A percentile compares a stretch with the other conserved stretches of the same genome.
Conservation (phyloP, 1,284 basidiomycete genomes). For the Boletellus deceptivus region DNA sequence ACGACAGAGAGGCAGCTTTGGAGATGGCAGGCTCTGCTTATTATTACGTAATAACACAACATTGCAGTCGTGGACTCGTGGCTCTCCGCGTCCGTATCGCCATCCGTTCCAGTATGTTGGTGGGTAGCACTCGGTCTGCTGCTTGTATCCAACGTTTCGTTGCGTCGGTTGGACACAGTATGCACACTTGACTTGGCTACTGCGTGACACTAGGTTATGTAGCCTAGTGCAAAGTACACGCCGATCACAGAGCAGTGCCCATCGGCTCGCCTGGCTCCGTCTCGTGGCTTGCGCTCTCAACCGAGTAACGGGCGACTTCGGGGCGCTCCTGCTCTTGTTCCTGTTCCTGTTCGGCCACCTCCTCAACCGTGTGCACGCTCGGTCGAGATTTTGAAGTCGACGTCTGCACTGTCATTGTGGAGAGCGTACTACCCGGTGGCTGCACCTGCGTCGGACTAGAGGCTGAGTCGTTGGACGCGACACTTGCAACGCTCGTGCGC, state of each 20-base stretch:
- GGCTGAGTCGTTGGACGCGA: constrained; percentile 21
- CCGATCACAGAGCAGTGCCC: constrained; percentile 32
- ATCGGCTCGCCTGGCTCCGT: constrained; percentile 16
- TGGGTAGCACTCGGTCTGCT: too few species aligned
- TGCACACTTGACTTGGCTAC: too few species aligned
- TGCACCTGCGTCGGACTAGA: constrained; percentile 13
- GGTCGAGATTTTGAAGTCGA: constrained; percentile 16
- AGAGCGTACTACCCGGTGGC: constrained; percentile 1
- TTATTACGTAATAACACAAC: constrained; percentile 25
- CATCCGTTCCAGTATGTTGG: too few species aligned
- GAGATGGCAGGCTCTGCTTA: constrained; percentile 2
- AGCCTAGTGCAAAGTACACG: not conserved
- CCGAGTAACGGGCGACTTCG: constrained; percentile 1
- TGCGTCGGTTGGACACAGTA: too few species aligned
- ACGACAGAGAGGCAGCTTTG: constrained; percentile 18
- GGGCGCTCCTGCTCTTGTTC: constrained; percentile 13
- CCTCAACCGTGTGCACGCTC: constrained; percentile 25
- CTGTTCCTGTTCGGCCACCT: constrained; percentile 22
- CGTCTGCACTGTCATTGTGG: constrained; percentile 3
- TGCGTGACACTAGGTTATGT: not conserved
- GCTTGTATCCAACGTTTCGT: too few species aligned
- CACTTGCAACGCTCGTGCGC: constrained; percentile 27
- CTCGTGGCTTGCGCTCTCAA: constrained; percentile 13
- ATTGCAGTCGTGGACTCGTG: too few species aligned
- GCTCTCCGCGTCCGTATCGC: too few species aligned